phyloP scores from a whole-genome alignment of 1,139 yeast species.

The Kurtzmaniella quercitrusa region DNA sequence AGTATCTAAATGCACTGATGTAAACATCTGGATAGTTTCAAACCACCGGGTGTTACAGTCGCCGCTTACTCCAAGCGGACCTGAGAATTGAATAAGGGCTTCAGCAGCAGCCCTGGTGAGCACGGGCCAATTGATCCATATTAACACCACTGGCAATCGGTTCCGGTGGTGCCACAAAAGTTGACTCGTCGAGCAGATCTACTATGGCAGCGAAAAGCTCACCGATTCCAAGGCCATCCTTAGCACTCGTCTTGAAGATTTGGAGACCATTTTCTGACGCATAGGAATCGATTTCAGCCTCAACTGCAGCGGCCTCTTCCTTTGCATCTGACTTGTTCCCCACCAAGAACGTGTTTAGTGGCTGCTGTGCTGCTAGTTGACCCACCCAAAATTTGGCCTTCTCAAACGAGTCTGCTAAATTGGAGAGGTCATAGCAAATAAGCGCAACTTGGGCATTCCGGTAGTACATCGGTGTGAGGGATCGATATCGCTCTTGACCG shows the following conservation, averaged over 20 bases:
- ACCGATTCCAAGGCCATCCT: conserved; percentile 38
- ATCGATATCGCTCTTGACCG: conserved; percentile 46
- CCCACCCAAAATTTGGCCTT: conserved; percentile 45
- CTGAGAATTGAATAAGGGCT: not conserved
- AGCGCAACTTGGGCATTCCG: conserved; percentile 42
- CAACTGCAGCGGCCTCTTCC: conserved; percentile 1
- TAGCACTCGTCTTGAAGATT: conserved; percentile 43
- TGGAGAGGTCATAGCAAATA: conserved; percentile 34
- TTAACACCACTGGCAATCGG: not conserved
- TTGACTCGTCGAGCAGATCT: conserved; percentile 37
- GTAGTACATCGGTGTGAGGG: conserved; percentile 49
- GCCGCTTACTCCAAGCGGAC: not conserved
- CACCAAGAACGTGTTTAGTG: conserved; percentile 22
- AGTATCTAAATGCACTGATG: no score
- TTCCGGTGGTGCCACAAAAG: conserved; percentile 12
- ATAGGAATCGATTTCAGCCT: conserved; percentile 8
- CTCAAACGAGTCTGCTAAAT: conserved; percentile 27
- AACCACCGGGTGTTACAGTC: no score
- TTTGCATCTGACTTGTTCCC: conserved; percentile 32
- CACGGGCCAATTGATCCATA: not conserved
- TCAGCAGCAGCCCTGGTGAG: not conserved
- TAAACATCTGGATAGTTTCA: no score
- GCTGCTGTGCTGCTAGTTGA: conserved; percentile 24
- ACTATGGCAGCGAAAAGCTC: conserved; percentile 41
- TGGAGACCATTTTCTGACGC: conserved; percentile 12